Conservation (phyloP, 768 basidiomycete species). For the Obba rivulosa region DNA sequence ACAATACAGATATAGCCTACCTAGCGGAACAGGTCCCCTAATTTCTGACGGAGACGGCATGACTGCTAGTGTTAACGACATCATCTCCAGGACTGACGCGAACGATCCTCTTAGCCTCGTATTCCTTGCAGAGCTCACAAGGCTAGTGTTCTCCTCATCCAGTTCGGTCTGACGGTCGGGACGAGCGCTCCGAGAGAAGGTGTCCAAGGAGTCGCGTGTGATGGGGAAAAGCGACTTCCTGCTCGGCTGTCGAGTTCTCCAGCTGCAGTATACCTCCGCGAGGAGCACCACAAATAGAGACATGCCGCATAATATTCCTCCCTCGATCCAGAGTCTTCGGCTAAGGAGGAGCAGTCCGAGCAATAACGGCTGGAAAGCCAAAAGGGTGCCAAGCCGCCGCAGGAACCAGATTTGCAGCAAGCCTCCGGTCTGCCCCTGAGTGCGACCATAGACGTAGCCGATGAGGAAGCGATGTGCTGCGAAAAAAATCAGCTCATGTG, state of each 20-base stretch:
- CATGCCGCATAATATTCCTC: constrained; percentile 52
- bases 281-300: constrained; percentile 50
- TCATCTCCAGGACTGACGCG: constrained; percentile 81
- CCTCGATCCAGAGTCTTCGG: constrained; percentile 66
- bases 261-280: constrained; percentile 54
- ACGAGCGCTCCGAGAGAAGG: constrained; percentile 42
- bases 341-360: constrained; percentile 70
- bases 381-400: constrained; percentile 63
- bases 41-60: constrained; percentile 53
- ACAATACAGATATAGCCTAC: constrained; percentile 35
- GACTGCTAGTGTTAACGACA: constrained; percentile 72
- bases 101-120: constrained; percentile 61
- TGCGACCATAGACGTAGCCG: constrained; percentile 72
- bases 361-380: constrained; percentile 69
- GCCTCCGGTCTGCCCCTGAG: constrained; percentile 71
- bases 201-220: constrained; percentile 51
- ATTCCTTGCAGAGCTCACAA: constrained; percentile 33
- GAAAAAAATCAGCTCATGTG: not conserved
- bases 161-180: constrained; percentile 30
- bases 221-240: constrained; percentile 46
- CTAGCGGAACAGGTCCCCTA: constrained; percentile 59
- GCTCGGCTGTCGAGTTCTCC: constrained; percentile 46
- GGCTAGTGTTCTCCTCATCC: constrained; percentile 48
- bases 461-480: constrained; percentile 76
- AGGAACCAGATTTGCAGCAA: constrained; percentile 71